Percentiles rank a stretch among this genome's conserved stretches.
Evolutionary conservation across 208 protist genomes (phyloP).

Genomic region (Leishmania arabica): DNA sequence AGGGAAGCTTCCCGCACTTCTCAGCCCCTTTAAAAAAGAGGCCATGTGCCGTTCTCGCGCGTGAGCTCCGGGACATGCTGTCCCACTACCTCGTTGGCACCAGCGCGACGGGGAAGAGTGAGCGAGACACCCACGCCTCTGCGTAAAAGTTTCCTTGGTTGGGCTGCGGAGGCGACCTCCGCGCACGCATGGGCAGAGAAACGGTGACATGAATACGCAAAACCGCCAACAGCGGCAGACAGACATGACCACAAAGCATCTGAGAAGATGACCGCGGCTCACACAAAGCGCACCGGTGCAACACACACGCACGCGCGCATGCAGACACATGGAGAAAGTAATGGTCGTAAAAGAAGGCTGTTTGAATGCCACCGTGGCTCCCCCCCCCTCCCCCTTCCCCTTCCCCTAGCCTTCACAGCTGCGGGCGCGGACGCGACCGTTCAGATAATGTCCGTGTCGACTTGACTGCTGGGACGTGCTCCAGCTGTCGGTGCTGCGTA

Average conservation of each 20-base stretch:
- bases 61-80: background rate
- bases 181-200: background rate
- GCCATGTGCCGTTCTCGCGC: background rate
- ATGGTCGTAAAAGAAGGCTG: background rate
- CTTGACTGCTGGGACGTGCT: background rate
- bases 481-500: background rate
- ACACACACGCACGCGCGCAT: background rate
- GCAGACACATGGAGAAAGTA: too few species aligned
- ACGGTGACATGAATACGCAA: background rate
- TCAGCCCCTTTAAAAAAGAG: background rate
- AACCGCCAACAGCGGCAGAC: background rate
- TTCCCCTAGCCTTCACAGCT: background rate
- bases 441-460: slow-evolving; percentile 24
- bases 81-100: background rate
- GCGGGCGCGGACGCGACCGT: background rate
- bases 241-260: background rate
- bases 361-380: background rate
- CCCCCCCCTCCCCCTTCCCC: background rate
- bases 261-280: background rate
- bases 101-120: background rate
- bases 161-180: background rate
- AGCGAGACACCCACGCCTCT: background rate
- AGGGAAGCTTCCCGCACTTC: background rate
- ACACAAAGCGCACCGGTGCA: background rate
- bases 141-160: background rate